Evolutionary conservation across 108 stramenopile genomes (phyloP), one percentile per base, ranked within the genome.

Genomic region (Hondaea fermentalgiana): DNA sequence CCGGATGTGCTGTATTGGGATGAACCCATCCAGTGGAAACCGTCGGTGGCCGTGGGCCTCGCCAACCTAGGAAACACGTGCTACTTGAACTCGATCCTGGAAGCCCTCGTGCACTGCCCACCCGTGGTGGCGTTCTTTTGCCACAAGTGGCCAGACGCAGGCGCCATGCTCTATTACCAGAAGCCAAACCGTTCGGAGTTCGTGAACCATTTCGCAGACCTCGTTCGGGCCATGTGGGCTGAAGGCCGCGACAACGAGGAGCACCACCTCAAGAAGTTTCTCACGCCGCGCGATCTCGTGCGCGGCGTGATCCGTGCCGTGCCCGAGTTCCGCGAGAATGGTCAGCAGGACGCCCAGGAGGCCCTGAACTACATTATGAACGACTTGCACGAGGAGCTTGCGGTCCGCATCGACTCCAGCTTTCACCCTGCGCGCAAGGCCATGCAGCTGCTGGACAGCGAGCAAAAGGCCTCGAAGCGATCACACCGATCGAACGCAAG

Each of bases 321-420:
- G 10, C 96, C 96, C 5, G 96, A 96, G 90, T 98, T 98, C 90
- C 94, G 94, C 71, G 97, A 96, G 59, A 95, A 93, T 58, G 94
- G 95, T 57, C 97, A 98, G 87, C 97, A 98, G 58, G 97, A 98
- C 69, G 93, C 94, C 88, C 96, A 97, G 87, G 97, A 98, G 91
- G 95, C 97, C 76, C 94, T 95, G 90, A 92, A 92, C 76, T 98
- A 95, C 87, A 64, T 98, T 14, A 92, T 98, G 93, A 96, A 98
- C 90, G 96, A 96, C 25, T 60, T 98, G 12, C 97, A 98, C 91
- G 97, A 96, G 57, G 93, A 95, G 51, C 76, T 83, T 14, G 76
- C 49, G n/a, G 76, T 83, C 12, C n/a, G 16, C 19, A 83, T 83
- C 49, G 49, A 47, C 25, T 12, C 76, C 5, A 6, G 14, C 0